phyloP scores from a whole-genome alignment of 805 yeast species.

The Yamadazyma sp. region DNA sequence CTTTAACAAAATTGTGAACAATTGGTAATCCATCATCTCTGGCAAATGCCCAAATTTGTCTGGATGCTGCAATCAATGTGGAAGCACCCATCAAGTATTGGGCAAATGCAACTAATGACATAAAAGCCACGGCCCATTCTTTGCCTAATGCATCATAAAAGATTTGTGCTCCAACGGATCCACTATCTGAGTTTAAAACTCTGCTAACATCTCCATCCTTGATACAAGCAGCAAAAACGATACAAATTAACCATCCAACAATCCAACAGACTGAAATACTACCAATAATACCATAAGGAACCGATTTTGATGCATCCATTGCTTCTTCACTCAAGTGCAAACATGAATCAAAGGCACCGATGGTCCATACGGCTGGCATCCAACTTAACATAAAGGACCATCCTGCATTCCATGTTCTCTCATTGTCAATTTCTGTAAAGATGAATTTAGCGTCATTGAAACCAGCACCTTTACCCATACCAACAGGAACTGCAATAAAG shows the following conservation, averaged over 20 bases:
- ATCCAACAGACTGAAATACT: slow-evolving; percentile 56
- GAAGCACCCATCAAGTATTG: slow-evolving; percentile 68
- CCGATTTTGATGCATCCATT: slow-evolving; percentile 55
- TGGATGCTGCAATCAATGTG: slow-evolving; percentile 57
- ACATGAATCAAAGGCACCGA: slow-evolving; percentile 68
- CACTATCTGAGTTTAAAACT: slow-evolving; percentile 43
- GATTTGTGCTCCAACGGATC: slow-evolving; percentile 65
- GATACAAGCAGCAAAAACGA: slow-evolving; percentile 54
- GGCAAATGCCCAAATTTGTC: slow-evolving; percentile 73
- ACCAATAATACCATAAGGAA: slow-evolving; percentile 62
- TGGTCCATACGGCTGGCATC: slow-evolving; percentile 73
- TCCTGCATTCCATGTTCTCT: slow-evolving; percentile 44
- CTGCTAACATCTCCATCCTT: slow-evolving; percentile 40
- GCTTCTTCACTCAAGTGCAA: slow-evolving; percentile 75
- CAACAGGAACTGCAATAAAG: slow-evolving; percentile 63
- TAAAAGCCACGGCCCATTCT: slow-evolving; percentile 60
- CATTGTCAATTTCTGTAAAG: slow-evolving; percentile 51
- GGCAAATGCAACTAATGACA: slow-evolving; percentile 54
- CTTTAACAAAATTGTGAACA: slow-evolving; percentile 48
- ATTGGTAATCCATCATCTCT: slow-evolving; percentile 75
- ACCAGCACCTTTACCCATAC: slow-evolving; percentile 29
- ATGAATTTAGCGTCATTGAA: slow-evolving; percentile 37
- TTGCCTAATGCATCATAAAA: slow-evolving; percentile 59
- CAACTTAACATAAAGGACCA: slow-evolving; percentile 50
- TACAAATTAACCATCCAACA: slow-evolving; percentile 54